These are phyloP conservation scores for Thelonectria rubi DNA, from an alignment of 2,329 filamentous ascomycete species.

Conservation along the genomic window DNA sequence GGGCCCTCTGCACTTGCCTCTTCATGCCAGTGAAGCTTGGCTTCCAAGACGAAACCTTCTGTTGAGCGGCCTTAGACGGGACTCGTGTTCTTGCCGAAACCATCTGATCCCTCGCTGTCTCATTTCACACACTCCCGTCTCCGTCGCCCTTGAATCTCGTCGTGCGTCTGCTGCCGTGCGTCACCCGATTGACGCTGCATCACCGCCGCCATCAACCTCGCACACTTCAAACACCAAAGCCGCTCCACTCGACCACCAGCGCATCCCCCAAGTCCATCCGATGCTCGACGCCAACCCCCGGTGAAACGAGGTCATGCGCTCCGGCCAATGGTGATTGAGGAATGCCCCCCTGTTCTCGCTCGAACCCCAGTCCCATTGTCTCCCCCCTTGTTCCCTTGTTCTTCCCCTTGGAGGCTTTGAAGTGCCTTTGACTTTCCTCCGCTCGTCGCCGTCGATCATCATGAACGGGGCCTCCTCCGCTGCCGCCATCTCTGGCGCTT, in stretches of 20 bases:
- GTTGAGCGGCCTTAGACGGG: too few relatives aligned
- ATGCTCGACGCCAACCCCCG: conserved; percentile 9
- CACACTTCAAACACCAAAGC: conserved; percentile 16
- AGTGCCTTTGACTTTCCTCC: background rate
- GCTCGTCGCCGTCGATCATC: conserved; percentile 23
- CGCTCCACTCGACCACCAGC: conserved; percentile 6
- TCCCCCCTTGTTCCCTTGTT: background rate
- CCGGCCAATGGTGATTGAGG: conserved; percentile 33
- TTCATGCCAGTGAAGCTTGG: too few relatives aligned
- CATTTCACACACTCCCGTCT: background rate
- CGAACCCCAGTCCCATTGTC: too few relatives aligned
- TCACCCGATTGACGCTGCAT: conserved; percentile 6
- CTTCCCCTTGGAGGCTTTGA: background rate
- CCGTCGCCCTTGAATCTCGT: background rate
- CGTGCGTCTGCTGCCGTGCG: background rate
- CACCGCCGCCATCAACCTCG: conserved; percentile 19
- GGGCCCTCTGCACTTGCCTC: background rate
- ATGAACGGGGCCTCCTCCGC: conserved; percentile 36
- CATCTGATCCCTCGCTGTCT: background rate
- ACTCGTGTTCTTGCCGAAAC: too few relatives aligned
- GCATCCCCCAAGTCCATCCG: conserved; percentile 14
- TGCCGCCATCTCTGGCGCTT: conserved; percentile 31
- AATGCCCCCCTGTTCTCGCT: conserved; percentile 13
- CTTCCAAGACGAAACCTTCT: too few relatives aligned
- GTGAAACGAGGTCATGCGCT: conserved; percentile 19